Conservation (phyloP, 1,284 basidiomycete genomes). For the Ceratobasidium sp. region DNA sequence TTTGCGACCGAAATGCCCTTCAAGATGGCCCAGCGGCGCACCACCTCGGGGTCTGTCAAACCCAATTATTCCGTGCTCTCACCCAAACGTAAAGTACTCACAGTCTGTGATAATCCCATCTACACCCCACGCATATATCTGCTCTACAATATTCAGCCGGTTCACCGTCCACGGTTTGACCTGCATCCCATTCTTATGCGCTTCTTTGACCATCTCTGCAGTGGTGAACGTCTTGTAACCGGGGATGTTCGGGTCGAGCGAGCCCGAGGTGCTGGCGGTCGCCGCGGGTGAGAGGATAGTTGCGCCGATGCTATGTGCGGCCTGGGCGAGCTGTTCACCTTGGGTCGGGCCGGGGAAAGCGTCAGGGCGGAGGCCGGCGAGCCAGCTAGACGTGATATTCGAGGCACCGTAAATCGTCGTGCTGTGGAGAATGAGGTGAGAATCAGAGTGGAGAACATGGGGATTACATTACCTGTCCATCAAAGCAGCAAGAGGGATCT, state of each 20-base stretch:
- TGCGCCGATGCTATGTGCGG: conserved; percentile 69
- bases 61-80: too few relatives aligned
- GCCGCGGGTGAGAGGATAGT: conserved; percentile 72
- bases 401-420: conserved; percentile 22
- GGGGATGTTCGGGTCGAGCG: conserved; percentile 56
- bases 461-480: conserved; percentile 59
- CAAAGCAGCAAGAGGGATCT: conserved; percentile 65
- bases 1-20: conserved; percentile 60
- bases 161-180: conserved; percentile 78
- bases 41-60: conserved; percentile 60
- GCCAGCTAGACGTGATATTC: conserved; percentile 60
- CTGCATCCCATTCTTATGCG: conserved; percentile 65
- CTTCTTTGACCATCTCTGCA: conserved; percentile 67
- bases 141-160: conserved; percentile 64
- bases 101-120: conserved; percentile 78
- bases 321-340: conserved; percentile 64
- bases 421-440: conserved; percentile 8
- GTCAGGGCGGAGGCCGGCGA: conserved; percentile 65
- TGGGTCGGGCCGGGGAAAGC: conserved; percentile 63
- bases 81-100: conserved; percentile 47
- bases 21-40: conserved; percentile 63
- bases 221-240: conserved; percentile 68
- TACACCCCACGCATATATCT: conserved; percentile 64
- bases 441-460: background rate
- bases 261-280: conserved; percentile 54